These are phyloP conservation scores for Chlamydomonas incerta DNA, from an alignment of 139 green algal species.

Conservation along the genomic window DNA sequence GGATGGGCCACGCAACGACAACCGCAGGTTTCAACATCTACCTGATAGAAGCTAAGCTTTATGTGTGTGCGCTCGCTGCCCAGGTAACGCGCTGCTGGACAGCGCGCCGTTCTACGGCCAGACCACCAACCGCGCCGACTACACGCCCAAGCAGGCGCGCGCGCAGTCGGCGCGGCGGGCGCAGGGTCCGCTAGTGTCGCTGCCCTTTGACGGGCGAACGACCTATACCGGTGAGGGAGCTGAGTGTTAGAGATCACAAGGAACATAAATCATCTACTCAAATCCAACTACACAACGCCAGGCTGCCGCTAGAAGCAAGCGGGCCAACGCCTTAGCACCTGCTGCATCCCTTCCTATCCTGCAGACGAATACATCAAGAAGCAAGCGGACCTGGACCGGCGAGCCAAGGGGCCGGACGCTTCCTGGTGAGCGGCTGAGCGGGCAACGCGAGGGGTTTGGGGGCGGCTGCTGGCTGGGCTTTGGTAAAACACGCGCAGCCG, in stretches of 20 bases:
- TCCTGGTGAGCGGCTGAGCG: not conserved
- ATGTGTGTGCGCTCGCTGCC: not conserved
- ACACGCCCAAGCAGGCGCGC: conserved; percentile 21
- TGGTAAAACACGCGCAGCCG: no score
- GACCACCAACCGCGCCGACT: conserved; percentile 36
- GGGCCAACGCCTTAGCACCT: no score
- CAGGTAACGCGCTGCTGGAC: not conserved
- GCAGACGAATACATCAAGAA: not conserved
- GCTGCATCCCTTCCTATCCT: no score
- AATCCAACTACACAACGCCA: no score
- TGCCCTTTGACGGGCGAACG: conserved; percentile 19
- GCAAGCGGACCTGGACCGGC: not conserved
- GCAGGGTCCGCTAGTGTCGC: not conserved
- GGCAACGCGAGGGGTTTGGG: no score
- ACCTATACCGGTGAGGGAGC: conserved; percentile 19
- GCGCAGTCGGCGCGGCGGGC: not conserved
- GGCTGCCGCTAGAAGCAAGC: no score
- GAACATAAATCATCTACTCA: no score
- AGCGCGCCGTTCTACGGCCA: not conserved
- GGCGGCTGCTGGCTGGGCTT: no score
- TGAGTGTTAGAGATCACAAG: no score
- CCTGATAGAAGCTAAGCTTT: no score
- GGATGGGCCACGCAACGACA: no score
- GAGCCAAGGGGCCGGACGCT: not conserved
- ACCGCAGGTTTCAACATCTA: no score